Conservation (phyloP, 2,329 filamentous ascomycete genomes). For the Dothideomycetes sp. region DNA sequence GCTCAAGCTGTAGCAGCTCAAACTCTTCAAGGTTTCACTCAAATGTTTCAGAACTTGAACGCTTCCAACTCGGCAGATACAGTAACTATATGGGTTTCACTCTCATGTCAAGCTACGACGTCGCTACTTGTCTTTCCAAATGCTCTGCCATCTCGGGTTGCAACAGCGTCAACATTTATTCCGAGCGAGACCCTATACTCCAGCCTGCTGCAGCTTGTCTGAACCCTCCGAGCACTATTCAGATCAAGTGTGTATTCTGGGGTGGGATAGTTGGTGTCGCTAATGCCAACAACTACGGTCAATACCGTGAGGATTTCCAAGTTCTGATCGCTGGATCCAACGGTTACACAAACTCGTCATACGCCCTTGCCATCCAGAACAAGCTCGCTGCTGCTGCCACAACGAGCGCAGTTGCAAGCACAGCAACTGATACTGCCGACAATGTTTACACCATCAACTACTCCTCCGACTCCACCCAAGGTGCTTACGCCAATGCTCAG, state of each 20-base stretch:
- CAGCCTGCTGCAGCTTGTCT: conserved; percentile 25
- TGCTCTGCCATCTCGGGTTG: conserved; percentile 13
- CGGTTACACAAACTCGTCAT: conserved; percentile 2
- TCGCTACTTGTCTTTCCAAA: conserved; percentile 10
- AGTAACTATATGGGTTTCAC: conserved; percentile 5
- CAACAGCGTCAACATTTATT: conserved; percentile 15
- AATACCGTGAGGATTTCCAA: conserved; percentile 17
- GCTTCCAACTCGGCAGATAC: conserved; percentile 18
- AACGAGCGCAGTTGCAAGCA: conserved; percentile 2
- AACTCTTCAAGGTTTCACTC: conserved; percentile 15
- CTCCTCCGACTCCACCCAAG: conserved; percentile 9
- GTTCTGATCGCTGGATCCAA: conserved; percentile 6
- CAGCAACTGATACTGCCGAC: conserved; percentile 14
- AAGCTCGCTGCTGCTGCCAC: conserved; percentile 10
- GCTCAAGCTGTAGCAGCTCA: neutral
- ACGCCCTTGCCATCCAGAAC: conserved; percentile 10
- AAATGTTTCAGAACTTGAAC: conserved; percentile 19
- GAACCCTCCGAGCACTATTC: conserved; percentile 27
- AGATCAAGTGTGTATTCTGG: conserved; percentile 26
- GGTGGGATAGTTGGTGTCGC: conserved; percentile 19
- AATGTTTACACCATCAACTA: conserved; percentile 14
- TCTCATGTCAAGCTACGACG: conserved; percentile 11
- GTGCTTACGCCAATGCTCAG: conserved; percentile 14
- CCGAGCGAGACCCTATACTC: conserved; percentile 15
- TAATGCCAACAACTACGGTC: conserved; percentile 22